These are phyloP conservation scores for Colletotrichum echinochloae DNA, from an alignment of 2,329 filamentous ascomycete species.

Conservation along the genomic window DNA sequence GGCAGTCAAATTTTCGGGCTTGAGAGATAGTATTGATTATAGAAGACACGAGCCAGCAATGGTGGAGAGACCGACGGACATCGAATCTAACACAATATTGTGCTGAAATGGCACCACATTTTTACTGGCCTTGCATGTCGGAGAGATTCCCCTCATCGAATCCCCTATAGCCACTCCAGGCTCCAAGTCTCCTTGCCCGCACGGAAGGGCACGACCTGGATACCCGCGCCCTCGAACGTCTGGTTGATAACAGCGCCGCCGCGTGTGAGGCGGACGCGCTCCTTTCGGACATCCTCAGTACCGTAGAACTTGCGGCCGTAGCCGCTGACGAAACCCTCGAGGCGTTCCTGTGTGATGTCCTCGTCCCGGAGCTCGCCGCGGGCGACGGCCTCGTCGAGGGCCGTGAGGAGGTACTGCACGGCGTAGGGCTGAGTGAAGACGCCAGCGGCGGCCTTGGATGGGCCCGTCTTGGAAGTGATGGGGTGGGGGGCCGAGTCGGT, in stretches of 20 bases:
- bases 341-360: constrained; percentile 66
- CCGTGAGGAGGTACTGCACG: constrained; percentile 72
- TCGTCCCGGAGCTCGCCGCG: constrained; percentile 62
- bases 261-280: constrained; percentile 68
- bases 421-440: constrained; percentile 84
- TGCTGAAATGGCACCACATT: neutral
- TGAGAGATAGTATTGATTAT: constrained; percentile 37
- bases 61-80: neutral
- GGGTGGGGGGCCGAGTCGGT: constrained; percentile 78
- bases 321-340: constrained; percentile 66
- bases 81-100: neutral
- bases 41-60: constrained; percentile 33
- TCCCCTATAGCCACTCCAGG: constrained; percentile 56
- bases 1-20: constrained; percentile 4
- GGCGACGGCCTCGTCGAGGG: constrained; percentile 62
- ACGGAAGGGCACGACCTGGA: constrained; percentile 75
- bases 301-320: constrained; percentile 67
- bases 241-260: constrained; percentile 66
- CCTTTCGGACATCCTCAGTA: constrained; percentile 60
- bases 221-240: constrained; percentile 64
- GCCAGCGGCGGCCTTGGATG: constrained; percentile 71
- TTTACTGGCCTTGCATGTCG: neutral
- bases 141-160: neutral
- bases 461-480: constrained; percentile 65
- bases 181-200: constrained; percentile 71